These are phyloP conservation scores for Chaetothyriales sp. DNA, from an alignment of 2,329 filamentous ascomycete species.

Conservation along the genomic window DNA sequence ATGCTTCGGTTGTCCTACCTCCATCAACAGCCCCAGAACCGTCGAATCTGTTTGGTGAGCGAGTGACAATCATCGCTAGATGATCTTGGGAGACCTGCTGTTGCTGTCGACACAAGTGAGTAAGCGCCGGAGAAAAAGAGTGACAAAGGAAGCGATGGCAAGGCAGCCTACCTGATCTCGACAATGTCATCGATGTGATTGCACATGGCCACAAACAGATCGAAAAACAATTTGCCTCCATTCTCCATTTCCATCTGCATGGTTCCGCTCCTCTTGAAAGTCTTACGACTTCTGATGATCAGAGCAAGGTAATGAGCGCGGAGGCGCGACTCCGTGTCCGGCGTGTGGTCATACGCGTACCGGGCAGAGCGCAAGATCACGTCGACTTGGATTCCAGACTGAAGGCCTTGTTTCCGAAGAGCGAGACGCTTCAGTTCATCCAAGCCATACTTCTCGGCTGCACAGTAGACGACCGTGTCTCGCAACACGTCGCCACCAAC, in stretches of 20 bases:
- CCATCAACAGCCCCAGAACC: slow-evolving; percentile 21
- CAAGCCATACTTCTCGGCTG: slow-evolving; percentile 69
- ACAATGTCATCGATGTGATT: slow-evolving; percentile 92
- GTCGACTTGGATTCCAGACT: slow-evolving; percentile 66
- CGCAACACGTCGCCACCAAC: slow-evolving; percentile 58
- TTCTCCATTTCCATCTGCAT: slow-evolving; percentile 93
- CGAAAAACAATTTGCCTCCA: slow-evolving; percentile 79
- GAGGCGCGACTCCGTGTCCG: slow-evolving; percentile 78
- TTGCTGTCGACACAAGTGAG: slow-evolving; percentile 24
- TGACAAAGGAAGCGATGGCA: slow-evolving; percentile 5
- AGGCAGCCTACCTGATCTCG: slow-evolving; percentile 53
- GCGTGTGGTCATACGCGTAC: slow-evolving; percentile 77
- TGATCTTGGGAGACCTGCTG: slow-evolving; percentile 38
- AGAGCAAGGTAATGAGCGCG: slow-evolving; percentile 82
- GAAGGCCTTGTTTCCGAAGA: slow-evolving; percentile 76
- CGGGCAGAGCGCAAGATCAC: slow-evolving; percentile 78
- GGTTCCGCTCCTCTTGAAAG: slow-evolving; percentile 84
- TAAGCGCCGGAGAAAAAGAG: slow-evolving; percentile 13
- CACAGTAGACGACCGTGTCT: slow-evolving; percentile 82
- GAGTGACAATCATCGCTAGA: slow-evolving; percentile 28
- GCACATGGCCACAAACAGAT: slow-evolving; percentile 81
- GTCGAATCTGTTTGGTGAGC: slow-evolving; percentile 18
- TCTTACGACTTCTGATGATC: slow-evolving; percentile 73
- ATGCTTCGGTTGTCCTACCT: slow-evolving; percentile 20
- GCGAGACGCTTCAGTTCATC: slow-evolving; percentile 73